Evolutionary conservation across 768 basidiomycete genomes (phyloP).

Genomic region (Amanita jacksonii): DNA sequence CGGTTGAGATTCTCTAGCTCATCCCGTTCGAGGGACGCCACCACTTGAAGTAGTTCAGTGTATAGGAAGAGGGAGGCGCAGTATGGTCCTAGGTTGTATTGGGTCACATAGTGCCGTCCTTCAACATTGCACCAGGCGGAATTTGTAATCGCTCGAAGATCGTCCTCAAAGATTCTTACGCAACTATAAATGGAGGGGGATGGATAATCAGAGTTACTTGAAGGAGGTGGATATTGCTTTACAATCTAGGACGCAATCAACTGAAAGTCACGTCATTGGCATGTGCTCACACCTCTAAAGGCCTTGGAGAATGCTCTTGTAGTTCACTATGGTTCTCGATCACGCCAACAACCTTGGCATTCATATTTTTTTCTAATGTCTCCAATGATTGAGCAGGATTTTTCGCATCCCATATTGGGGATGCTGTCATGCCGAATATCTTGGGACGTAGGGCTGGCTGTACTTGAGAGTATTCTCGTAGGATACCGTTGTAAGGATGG

Average conservation of each 20-base stretch:
- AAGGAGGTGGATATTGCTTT: conserved; percentile 45
- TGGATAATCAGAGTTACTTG: conserved; percentile 36
- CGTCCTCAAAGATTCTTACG: conserved; percentile 24
- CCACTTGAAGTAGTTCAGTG: conserved; percentile 44
- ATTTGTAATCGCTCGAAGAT: conserved; percentile 42
- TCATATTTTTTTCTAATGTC: conserved; percentile 58
- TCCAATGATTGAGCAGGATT: conserved; percentile 55
- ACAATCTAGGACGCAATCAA: conserved; percentile 33
- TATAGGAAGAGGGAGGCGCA: conserved; percentile 67
- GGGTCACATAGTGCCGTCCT: conserved; percentile 51
- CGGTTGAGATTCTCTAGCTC: conserved; percentile 15
- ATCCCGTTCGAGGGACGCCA: conserved; percentile 25
- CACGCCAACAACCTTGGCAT: conserved; percentile 70
- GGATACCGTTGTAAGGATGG: conserved; percentile 71
- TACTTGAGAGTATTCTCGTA: conserved; percentile 56
- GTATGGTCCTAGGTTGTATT: conserved; percentile 60
- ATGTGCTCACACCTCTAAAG: conserved; percentile 57
- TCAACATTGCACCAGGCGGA: conserved; percentile 54
- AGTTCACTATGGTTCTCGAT: conserved; percentile 62
- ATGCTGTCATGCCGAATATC: conserved; percentile 91
- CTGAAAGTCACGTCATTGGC: not conserved
- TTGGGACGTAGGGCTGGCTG: conserved; percentile 47
- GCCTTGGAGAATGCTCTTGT: conserved; percentile 47
- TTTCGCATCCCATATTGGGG: conserved; percentile 76
- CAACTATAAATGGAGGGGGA: conserved; percentile 32